A percentile compares a stretch with the other conserved stretches of the same genome.
Evolutionary conservation across 192 early-diverging fungal species (phyloP).

Genomic region (Coemansia sp.): DNA sequence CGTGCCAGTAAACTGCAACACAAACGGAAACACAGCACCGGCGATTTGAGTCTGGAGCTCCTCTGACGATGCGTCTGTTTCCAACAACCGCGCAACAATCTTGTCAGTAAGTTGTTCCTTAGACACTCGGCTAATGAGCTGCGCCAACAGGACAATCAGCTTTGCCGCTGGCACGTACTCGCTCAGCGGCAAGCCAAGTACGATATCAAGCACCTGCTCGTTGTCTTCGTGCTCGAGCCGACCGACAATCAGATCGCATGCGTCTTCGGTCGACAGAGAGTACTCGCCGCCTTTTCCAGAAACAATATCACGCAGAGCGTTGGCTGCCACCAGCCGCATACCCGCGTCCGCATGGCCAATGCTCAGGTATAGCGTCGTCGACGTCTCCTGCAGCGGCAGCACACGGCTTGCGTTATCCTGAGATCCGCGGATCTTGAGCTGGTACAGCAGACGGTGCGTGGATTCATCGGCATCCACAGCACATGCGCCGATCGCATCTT

Average conservation of each 20-base stretch:
- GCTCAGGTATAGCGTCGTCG: slow-evolving; percentile 80
- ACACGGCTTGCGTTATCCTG: slow-evolving; percentile 17
- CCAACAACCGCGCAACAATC: slow-evolving; percentile 16
- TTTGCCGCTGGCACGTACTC: slow-evolving; percentile 7
- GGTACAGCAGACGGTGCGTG: slow-evolving; percentile 33
- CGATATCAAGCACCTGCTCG: slow-evolving; percentile 21
- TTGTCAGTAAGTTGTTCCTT: slow-evolving; percentile 4
- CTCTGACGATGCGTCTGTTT: slow-evolving; percentile 7
- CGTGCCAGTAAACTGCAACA: slow-evolving; percentile 6
- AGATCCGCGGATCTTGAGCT: slow-evolving; percentile 26
- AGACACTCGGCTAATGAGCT: slow-evolving; percentile 29
- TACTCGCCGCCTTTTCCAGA: slow-evolving; percentile 39
- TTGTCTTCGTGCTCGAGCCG: slow-evolving; percentile 42
- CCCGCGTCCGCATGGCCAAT: slow-evolving; percentile 70
- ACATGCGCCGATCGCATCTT: slow-evolving; percentile 28
- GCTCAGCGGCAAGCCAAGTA: slow-evolving; percentile 27
- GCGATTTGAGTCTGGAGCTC: slow-evolving; percentile 9
- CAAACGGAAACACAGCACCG: slow-evolving; percentile 24
- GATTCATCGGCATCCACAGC: slow-evolving; percentile 8
- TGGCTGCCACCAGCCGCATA: slow-evolving; percentile 69
- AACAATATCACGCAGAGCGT: slow-evolving; percentile 62
- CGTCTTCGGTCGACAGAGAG: slow-evolving; percentile 18
- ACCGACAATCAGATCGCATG: slow-evolving; percentile 19
- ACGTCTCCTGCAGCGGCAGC: slow-evolving; percentile 61
- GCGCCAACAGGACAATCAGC: slow-evolving; percentile 24